Evolutionary conservation across 306 rosid genomes (phyloP), one percentile per base, ranked within the genome.

Genomic region (Trifolium fragiferum): DNA sequence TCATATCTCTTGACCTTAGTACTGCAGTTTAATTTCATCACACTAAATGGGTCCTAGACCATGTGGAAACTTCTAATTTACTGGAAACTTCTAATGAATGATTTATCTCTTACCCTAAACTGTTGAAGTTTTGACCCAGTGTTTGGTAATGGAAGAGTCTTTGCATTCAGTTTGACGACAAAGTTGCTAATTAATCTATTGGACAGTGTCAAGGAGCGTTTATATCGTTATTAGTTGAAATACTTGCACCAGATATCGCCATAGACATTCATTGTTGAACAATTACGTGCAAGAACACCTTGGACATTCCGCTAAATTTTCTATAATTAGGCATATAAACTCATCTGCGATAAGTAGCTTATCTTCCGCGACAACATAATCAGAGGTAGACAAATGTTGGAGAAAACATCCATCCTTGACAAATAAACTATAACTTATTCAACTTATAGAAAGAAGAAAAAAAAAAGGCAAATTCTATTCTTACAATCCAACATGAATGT

Each of bases 121-220:
- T 0, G 4, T 33, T 3, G 82, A 85, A 51, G 86, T 86, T 0
- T 30, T 94, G 63, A 81, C 83, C 40, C 71, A 47, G 30, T 92
- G 99, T 3, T 94, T 89, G 15, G 86, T 82, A 1, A 94, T 90
- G 88, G 99, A 94, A 61, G 89, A 92, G 55, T 82, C 87, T 2
- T 18, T 94, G 40, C 92, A 92, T 86, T 32, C 99, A 13, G 99
- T 94, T 3, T 92, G n/a, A n/a, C n/a, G n/a, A n/a, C n/a, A n/a
- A n/a, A 32, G 97, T 90, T 0, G 84, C 97, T 0, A 95, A 90
- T 57, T 84, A 87, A 63, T 89, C 99, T 2, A 90, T 92, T 59
- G 98, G 98, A 20, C 40, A 37, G 40, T 37, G 40, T 7, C 10
- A 30, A 30, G 33, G 33, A 0, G 33, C 6, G 7, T 4, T 30